A percentile compares a stretch with the other conserved stretches of the same genome.
Conservation (phyloP, 352 stramenopile genomes). For the Globisporangium heterothallicum region DNA sequence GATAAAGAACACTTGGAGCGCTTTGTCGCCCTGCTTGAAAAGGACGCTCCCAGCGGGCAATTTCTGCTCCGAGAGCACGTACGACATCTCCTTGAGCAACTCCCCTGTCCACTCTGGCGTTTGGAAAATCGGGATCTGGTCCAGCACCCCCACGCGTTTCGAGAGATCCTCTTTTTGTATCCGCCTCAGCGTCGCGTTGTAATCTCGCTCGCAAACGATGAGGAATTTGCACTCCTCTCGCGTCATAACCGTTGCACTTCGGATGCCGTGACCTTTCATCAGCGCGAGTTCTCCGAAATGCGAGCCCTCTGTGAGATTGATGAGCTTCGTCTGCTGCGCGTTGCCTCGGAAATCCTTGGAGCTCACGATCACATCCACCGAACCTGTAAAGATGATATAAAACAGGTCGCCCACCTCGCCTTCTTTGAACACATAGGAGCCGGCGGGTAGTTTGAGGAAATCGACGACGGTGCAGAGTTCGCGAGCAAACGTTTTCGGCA, state of each 20-base stretch:
- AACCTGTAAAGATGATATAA: slow-evolving; percentile 74
- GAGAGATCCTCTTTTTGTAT: slow-evolving; percentile 70
- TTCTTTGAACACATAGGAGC: slow-evolving; percentile 52
- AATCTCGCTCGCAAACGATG: slow-evolving; percentile 72
- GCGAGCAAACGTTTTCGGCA: slow-evolving; percentile 55
- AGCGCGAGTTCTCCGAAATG: slow-evolving; percentile 71
- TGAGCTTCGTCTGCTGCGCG: slow-evolving; percentile 52
- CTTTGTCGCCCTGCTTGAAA: slow-evolving; percentile 58
- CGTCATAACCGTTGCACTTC: slow-evolving; percentile 63
- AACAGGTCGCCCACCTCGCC: slow-evolving; percentile 69
- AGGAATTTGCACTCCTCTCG: slow-evolving; percentile 55
- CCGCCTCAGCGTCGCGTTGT: slow-evolving; percentile 58
- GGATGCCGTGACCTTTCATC: slow-evolving; percentile 67
- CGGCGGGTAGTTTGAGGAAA: slow-evolving; percentile 32
- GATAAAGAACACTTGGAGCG: slow-evolving; percentile 63
- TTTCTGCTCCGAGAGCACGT: slow-evolving; percentile 61
- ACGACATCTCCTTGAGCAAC: slow-evolving; percentile 66
- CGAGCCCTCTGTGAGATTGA: slow-evolving; percentile 62
- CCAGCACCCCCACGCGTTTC: slow-evolving; percentile 48
- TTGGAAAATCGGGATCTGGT: slow-evolving; percentile 71
- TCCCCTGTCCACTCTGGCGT: slow-evolving; percentile 68
- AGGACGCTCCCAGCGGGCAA: slow-evolving; percentile 37
- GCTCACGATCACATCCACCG: slow-evolving; percentile 61
- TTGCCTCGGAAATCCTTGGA: slow-evolving; percentile 48
- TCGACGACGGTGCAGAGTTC: slow-evolving; percentile 67